Conservation (phyloP, 768 basidiomycete genomes). For the Dioszegia hungarica region DNA sequence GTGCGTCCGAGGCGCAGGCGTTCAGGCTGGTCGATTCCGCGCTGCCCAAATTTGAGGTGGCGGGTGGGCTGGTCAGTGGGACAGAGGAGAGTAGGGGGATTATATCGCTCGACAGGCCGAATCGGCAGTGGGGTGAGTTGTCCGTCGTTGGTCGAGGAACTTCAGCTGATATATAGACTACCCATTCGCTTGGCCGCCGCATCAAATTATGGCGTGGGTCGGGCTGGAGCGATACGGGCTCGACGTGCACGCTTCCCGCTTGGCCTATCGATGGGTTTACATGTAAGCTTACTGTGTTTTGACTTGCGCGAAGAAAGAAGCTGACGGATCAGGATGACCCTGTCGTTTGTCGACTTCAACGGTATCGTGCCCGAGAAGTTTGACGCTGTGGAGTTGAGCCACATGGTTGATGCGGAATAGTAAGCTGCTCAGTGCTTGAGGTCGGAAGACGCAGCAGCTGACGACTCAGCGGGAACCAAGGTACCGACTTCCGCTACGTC, state of each 20-base stretch:
- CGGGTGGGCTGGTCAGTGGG: constrained; percentile 90
- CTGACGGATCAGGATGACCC: constrained; percentile 41
- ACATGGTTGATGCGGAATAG: constrained; percentile 95
- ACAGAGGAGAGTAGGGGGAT: constrained; percentile 94
- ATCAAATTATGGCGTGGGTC: constrained; percentile 98
- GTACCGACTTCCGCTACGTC: constrained; percentile 95
- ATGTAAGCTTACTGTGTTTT: constrained; percentile 57
- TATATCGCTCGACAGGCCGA: constrained; percentile 91
- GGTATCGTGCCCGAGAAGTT: constrained; percentile 99
- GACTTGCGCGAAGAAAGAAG: not conserved
- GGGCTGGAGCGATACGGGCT: constrained; percentile 95
- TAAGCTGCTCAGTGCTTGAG: constrained; percentile 40
- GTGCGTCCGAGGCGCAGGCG: constrained; percentile 91
- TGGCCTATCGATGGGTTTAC: constrained; percentile 96
- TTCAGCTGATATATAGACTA: constrained; percentile 52
- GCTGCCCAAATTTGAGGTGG: constrained; percentile 89
- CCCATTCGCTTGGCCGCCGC: constrained; percentile 68
- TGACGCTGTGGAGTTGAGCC: constrained; percentile 90
- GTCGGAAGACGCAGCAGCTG: constrained; percentile 6
- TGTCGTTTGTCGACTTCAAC: constrained; percentile 74
- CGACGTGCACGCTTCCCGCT: constrained; percentile 81
- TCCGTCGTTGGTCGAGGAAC: not conserved
- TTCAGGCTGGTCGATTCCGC: constrained; percentile 89
- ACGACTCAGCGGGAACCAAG: constrained; percentile 50
- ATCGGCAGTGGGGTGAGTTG: constrained; percentile 81